Evolutionary conservation across 176 grass and related monocot species (phyloP).

Genomic region (Carex pumila): DNA sequence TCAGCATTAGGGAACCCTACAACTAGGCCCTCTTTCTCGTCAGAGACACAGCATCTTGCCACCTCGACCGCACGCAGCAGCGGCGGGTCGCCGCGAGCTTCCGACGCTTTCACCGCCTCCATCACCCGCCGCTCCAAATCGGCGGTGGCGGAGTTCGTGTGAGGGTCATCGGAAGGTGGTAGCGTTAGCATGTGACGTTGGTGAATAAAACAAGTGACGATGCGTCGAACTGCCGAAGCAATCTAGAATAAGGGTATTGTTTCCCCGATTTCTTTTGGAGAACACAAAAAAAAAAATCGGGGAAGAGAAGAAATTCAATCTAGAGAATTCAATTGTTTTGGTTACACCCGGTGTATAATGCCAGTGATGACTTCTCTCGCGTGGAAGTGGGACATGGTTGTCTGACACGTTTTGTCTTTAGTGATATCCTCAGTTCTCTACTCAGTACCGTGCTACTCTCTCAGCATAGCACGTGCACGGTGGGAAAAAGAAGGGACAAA

Average conservation of each 20-base stretch:
- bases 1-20: conserved; percentile 47
- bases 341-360: background rate
- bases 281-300: background rate
- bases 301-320: background rate
- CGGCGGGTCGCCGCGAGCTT: conserved; percentile 71
- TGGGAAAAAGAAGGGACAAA: no score
- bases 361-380: background rate
- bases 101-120: conserved; percentile 66
- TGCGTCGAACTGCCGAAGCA: background rate
- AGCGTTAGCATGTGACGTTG: background rate
- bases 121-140: conserved; percentile 73
- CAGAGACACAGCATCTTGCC: conserved; percentile 45
- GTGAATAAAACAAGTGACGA: background rate
- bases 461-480: no score
- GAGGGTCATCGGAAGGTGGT: background rate
- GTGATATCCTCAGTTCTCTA: background rate
- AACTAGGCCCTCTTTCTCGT: conserved; percentile 12
- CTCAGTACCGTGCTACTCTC: background rate
- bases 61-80: conserved; percentile 56
- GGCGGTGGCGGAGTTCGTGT: background rate
- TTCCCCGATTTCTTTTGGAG: background rate
- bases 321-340: background rate
- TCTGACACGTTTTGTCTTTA: background rate
- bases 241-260: background rate
- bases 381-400: background rate